Base-by-base conservation (phyloP, 306 rosid genomes). In the Carpinus viminea region DNA sequence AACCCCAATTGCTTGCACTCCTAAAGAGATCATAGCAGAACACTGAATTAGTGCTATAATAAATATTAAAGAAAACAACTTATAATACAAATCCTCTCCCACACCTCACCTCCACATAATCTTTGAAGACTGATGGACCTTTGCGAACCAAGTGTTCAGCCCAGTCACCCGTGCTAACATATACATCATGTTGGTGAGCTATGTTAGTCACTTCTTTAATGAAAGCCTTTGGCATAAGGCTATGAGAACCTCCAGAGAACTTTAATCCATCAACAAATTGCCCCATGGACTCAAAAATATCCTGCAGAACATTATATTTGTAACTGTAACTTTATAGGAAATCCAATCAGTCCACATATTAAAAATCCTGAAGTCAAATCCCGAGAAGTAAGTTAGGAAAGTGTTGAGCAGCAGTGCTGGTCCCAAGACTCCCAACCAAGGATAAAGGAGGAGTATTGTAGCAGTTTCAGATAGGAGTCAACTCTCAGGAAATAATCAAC, bases 91-190 rank as follows among this genome's bases (percentile, higher is more conserved):
- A 5, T 59, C 43, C 7, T 38, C 72, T 11, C 56, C 66, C 26
- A 79, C 38, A 24, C 52, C 85, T 82, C 61, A 94, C 98, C 94
- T 95, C 91, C 4, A 95, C 82, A 55, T 91, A 92, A 17, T 89
- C 87, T 45, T 84, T 88, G 83, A 95, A 95, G 75, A 81, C 92
- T 0, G 93, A 87, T 9, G 93, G 97, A 59, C 88, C 93, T 85
- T 90, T 87, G 12, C 86, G 88, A 75, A 85, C 86, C 56, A 83
- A 12, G 73, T 94, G 92, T 55, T 94, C 98, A 43, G 97, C 97
- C 97, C 98, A 95, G 43, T 90, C 95, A 2, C 98, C 98, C 0
- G 98, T 95, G 72, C 98, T 92, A 53, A 95, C 98, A 85, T 91
- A 95, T 8, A 95, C 79, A 38, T 88, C 85, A 73, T 95, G 97